Evolutionary conservation across 495 filamentous ascomycete species (phyloP), one percentile per base, ranked within the genome.

Genomic region (Aspergillus sparsus): DNA sequence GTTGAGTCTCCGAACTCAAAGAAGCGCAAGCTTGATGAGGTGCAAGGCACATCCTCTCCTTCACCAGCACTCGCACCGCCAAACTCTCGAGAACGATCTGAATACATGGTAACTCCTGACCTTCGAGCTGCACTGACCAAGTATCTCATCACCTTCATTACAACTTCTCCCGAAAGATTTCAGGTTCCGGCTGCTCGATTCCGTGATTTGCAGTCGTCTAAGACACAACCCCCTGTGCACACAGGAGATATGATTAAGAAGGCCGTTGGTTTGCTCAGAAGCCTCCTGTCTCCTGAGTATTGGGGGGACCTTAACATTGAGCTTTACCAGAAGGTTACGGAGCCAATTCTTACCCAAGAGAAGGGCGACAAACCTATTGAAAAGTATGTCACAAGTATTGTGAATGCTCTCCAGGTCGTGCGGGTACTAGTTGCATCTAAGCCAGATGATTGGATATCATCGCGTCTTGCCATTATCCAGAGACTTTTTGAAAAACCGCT

Each of bases 231-330:
- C 5, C 69, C 80, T 7, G 77, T 85, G 32, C 74, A 84, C 5
- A 73, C 82, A 7, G 85, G 84, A 10, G 94, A 97, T 15, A 87
- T 96, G 70, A 87, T 88, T 67, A 91, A 86, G 74, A 97, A 92
- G 70, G 89, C 92, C 0, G 78, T 97, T 54, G 71, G 84, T 5
- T 80, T 99, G 41, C 79, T 99, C n/a, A 82, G 89, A 63, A 90
- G 91, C 66, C 85, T 99, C 42, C 81, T 99, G 13, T 90, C 91
- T 47, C 89, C 91, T 16, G 84, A 87, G 16, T 95, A 89, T 69
- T 99, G 95, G 95, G 88, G 85, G 27, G 94, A 97, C 66, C 77
- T 97, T 31, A 92, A 97, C 36, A 80, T 97, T 44, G 94, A 97
- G 66, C 78, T 97, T 39, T 93, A 96, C 64, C 89, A 89, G 11